Evolutionary conservation across 2,329 filamentous ascomycete species (phyloP).

Genomic region (Diaporthe citrichinensis): DNA sequence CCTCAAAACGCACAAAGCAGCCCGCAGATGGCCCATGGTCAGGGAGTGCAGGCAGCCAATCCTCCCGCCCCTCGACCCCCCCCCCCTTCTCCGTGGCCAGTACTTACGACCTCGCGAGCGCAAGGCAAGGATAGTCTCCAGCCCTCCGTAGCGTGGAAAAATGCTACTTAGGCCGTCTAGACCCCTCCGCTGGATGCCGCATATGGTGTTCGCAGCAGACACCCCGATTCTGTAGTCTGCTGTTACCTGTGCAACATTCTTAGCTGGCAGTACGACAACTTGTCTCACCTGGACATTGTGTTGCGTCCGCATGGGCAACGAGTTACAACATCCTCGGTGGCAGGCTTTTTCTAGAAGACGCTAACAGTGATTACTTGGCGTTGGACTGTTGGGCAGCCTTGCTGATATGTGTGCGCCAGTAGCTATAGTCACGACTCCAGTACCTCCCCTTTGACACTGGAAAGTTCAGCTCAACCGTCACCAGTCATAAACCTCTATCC

Average conservation of each 20-base stretch:
- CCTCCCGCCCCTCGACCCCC: conserved; percentile 10
- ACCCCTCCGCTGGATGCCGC: conserved; percentile 40
- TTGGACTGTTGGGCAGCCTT: conserved; percentile 44
- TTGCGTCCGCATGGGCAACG: conserved; percentile 46
- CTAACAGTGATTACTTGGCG: conserved; percentile 43
- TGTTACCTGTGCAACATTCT: conserved; percentile 59
- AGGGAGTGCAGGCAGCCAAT: conserved; percentile 37
- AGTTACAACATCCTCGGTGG: conserved; percentile 46
- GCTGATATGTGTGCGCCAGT: conserved; percentile 50
- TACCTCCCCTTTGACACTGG: conserved; percentile 67
- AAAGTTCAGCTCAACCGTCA: conserved; percentile 64
- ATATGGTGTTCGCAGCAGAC: conserved; percentile 51
- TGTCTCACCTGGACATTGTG: conserved; percentile 43
- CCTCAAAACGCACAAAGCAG: conserved; percentile 13
- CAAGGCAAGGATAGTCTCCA: conserved; percentile 41
- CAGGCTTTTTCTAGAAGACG: conserved; percentile 41
- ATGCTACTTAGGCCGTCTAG: conserved; percentile 38
- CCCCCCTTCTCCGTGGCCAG: conserved; percentile 19
- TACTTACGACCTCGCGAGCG: conserved; percentile 26
- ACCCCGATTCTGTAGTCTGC: conserved; percentile 57
- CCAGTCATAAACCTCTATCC: conserved; percentile 66
- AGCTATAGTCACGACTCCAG: conserved; percentile 71
- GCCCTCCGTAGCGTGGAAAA: conserved; percentile 36
- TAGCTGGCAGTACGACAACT: conserved; percentile 61
- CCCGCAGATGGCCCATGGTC: conserved; percentile 26